A percentile compares a stretch with the other conserved stretches of the same genome.
Conservation (phyloP, 768 basidiomycete genomes). For the Amanita brunnescens region DNA sequence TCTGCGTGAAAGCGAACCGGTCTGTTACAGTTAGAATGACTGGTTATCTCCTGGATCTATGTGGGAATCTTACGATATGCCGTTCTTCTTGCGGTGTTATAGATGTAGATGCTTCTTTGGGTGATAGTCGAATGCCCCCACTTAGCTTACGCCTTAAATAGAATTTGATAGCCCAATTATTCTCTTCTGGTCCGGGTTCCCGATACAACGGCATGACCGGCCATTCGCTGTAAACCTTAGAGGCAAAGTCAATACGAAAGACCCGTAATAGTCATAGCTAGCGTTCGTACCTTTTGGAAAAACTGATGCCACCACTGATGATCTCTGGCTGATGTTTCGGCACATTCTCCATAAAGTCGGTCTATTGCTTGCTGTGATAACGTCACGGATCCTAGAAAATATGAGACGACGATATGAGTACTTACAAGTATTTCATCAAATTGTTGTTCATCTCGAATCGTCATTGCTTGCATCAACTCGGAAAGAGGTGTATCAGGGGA, state of each 20-base stretch:
- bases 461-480: slow-evolving; percentile 1
- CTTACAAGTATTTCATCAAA: slow-evolving; percentile 1
- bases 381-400: not conserved
- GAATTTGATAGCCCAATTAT: slow-evolving; percentile 18
- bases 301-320: not conserved
- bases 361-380: slow-evolving; percentile 1
- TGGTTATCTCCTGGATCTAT: not conserved
- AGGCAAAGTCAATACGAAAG: not conserved
- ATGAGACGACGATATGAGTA: not conserved
- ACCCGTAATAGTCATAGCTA: too few relatives aligned
- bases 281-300: not conserved
- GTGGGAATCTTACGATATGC: not conserved
- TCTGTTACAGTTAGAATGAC: not conserved
- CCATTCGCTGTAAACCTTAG: not conserved
- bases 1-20: not conserved
- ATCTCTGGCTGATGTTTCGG: not conserved
- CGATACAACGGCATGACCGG: slow-evolving; percentile 1
- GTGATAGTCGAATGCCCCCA: not conserved
- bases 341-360: slow-evolving; percentile 1
- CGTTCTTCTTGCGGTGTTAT: not conserved
- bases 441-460: not conserved
- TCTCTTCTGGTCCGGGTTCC: slow-evolving; percentile 10
- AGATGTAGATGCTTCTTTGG: not conserved
- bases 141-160: slow-evolving; percentile 13
- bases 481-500: not conserved